These are phyloP conservation scores for Boletus pseudo-olivaceus DNA, from an alignment of 768 basidiomycete genomes.

Conservation along the genomic window DNA sequence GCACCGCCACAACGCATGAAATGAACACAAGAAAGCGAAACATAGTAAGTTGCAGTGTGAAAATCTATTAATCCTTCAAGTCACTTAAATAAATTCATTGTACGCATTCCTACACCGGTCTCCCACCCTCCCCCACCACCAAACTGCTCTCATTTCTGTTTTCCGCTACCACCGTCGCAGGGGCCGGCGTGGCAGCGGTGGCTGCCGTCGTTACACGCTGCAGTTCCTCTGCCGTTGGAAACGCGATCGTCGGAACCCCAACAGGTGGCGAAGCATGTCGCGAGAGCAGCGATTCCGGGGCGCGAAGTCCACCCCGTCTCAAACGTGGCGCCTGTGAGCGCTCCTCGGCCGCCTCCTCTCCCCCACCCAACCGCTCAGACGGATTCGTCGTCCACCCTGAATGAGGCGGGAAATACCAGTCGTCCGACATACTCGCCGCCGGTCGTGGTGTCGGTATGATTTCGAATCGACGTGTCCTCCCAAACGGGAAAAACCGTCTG, in stretches of 20 bases:
- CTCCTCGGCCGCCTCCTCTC: constrained; percentile 34
- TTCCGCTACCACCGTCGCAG: neutral
- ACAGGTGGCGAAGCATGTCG: constrained; percentile 40
- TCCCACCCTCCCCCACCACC: neutral
- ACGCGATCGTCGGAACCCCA: constrained; percentile 22
- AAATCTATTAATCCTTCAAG: constrained; percentile 7
- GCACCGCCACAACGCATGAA: neutral
- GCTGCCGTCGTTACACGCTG: constrained; percentile 17
- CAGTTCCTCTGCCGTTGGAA: constrained; percentile 21
- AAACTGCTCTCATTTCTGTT: constrained; percentile 8
- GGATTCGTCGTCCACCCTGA: constrained; percentile 17
- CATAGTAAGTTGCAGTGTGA: neutral
- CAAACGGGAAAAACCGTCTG: constrained; percentile 58
- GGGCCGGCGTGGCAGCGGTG: neutral
- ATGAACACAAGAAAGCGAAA: neutral
- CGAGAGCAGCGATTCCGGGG: constrained; percentile 58
- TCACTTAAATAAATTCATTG: constrained; percentile 11
- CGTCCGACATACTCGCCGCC: constrained; percentile 28
- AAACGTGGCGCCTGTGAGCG: constrained; percentile 47
- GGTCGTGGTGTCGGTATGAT: constrained; percentile 32
- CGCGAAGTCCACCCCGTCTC: constrained; percentile 63
- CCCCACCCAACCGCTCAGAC: constrained; percentile 18
- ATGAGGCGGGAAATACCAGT: constrained; percentile 32
- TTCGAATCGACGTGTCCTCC: constrained; percentile 43
- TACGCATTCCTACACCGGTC: constrained; percentile 14